These are phyloP conservation scores for Nitzschia palea DNA, from an alignment of 108 stramenopile genomes.

Conservation along the genomic window DNA sequence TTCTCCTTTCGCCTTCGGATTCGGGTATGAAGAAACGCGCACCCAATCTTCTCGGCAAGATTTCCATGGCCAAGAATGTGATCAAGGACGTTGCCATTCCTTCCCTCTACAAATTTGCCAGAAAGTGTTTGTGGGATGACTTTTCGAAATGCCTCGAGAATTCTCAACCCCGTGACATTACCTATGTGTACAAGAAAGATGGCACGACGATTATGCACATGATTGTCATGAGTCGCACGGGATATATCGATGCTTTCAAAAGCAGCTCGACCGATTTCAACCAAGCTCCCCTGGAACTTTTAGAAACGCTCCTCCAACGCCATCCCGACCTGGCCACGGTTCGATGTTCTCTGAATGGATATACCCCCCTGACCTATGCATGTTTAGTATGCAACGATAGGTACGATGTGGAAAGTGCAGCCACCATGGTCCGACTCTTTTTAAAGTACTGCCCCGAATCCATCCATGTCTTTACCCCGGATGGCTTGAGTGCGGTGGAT, in stretches of 20 bases:
- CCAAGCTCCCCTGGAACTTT: slow-evolving; percentile 33
- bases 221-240: slow-evolving; percentile 46
- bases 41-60: not conserved
- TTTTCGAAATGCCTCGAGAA: not conserved
- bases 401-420: slow-evolving; percentile 33
- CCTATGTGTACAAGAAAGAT: slow-evolving; percentile 31
- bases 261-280: slow-evolving; percentile 5
- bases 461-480: slow-evolving; percentile 29
- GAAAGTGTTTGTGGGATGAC: slow-evolving; percentile 20
- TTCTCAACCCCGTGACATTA: slow-evolving; percentile 8
- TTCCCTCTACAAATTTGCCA: slow-evolving; percentile 15
- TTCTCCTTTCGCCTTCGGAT: not conserved
- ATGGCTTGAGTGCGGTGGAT: slow-evolving; percentile 35
- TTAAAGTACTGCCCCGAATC: slow-evolving; percentile 29
- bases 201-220: slow-evolving; percentile 49
- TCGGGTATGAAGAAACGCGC: not conserved
- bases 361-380: slow-evolving; percentile 44
- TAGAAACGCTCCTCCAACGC: slow-evolving; percentile 37
- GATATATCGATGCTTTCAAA: slow-evolving; percentile 27
- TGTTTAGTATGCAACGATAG: slow-evolving; percentile 35
- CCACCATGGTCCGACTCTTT: slow-evolving; percentile 31
- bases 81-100: slow-evolving; percentile 6
- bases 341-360: slow-evolving; percentile 25
- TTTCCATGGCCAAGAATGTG: not conserved
- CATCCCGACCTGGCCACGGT: slow-evolving; percentile 35